Conservation (phyloP, 345 rosid species). For the Tarenaya hassleriana region DNA sequence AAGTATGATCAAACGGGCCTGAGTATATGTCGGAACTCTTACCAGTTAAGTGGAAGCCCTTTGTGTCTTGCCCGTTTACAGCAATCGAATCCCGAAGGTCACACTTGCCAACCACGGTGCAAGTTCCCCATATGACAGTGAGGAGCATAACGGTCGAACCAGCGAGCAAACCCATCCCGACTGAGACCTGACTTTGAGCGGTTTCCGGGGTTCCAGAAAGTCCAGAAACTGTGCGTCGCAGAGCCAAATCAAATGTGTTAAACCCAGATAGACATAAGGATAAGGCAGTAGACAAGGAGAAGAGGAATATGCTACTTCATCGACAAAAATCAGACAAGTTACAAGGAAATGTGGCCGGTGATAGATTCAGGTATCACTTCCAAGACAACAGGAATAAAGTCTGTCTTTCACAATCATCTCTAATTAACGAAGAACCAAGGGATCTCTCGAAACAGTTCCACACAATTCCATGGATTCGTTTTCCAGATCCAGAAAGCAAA, state of each 20-base stretch:
- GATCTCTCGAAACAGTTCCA: no score
- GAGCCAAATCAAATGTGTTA: neutral
- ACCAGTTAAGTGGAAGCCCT: constrained; percentile 52
- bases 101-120: constrained; percentile 65
- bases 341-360: no score
- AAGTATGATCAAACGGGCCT: no score
- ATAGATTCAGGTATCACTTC: no score
- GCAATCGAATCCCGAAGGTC: constrained; percentile 52
- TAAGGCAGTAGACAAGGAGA: no score
- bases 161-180: constrained; percentile 88
- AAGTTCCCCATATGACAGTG: constrained; percentile 80
- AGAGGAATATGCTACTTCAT: no score
- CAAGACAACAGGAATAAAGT: no score
- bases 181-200: constrained; percentile 82
- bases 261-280: neutral
- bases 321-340: no score
- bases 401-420: no score
- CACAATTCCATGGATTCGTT: no score
- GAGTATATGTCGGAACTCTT: no score
- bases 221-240: constrained; percentile 58
- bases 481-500: neutral
- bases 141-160: constrained; percentile 87
- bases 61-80: constrained; percentile 43
- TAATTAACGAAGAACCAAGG: no score
- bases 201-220: constrained; percentile 56